Conservation (phyloP, 192 early-diverging fungal species). For the Coemansia javaensis region DNA sequence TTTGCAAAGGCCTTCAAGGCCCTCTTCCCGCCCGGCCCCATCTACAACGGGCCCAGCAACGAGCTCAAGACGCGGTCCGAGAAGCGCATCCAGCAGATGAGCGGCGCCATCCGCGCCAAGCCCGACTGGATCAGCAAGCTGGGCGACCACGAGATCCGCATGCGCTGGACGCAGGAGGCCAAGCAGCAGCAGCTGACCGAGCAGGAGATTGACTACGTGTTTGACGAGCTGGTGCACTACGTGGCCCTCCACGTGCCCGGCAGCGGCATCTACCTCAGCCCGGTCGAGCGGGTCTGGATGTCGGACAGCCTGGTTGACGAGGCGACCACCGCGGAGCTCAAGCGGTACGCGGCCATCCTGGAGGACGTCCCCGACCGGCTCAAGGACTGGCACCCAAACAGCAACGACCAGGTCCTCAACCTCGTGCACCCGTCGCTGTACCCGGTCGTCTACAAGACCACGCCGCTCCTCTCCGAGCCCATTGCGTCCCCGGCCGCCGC, state of each 20-base stretch:
- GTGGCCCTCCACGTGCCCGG: constrained; percentile 20
- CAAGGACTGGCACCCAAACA: constrained; percentile 49
- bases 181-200: constrained; percentile 27
- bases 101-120: constrained; percentile 50
- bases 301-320: constrained; percentile 32
- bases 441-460: constrained; percentile 36
- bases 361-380: constrained; percentile 25
- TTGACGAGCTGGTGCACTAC: constrained; percentile 46
- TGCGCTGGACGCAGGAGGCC: constrained; percentile 23
- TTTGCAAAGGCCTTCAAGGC: constrained; percentile 1
- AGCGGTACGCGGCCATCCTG: constrained; percentile 25
- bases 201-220: constrained; percentile 40
- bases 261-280: constrained; percentile 15
- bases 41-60: neutral
- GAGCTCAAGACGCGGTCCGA: constrained; percentile 20
- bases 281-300: constrained; percentile 34
- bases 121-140: constrained; percentile 43
- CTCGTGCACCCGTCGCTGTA: constrained; percentile 55
- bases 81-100: constrained; percentile 26
- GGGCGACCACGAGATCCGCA: constrained; percentile 17
- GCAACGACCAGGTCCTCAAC: constrained; percentile 50
- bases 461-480: constrained; percentile 12
- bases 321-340: constrained; percentile 13
- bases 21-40: neutral
- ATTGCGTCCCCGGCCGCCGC: constrained; percentile 25